Percentiles rank a stretch among this genome's conserved stretches.
Conservation (phyloP, 106 monocot species). For the Dioscorea zingiberensis region DNA sequence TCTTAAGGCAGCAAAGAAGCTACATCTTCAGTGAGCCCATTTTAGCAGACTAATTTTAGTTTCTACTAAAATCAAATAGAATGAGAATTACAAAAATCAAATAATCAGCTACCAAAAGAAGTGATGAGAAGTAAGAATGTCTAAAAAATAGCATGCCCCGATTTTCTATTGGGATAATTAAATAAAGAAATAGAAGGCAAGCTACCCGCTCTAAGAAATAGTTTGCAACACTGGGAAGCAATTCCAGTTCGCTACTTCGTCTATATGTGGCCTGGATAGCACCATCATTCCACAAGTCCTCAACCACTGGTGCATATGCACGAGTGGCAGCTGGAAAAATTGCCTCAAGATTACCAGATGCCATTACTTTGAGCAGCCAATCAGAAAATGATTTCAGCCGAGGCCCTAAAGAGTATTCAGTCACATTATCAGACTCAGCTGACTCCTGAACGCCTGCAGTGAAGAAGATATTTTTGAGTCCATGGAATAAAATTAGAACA, state of each 20-base stretch:
- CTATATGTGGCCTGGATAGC: conserved; percentile 81
- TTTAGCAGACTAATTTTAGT: no score
- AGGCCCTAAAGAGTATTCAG: conserved; percentile 52
- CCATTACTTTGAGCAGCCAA: conserved; percentile 65
- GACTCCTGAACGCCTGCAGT: conserved; percentile 21
- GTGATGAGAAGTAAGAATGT: no score
- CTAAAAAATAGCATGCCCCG: no score
- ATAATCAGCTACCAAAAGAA: no score
- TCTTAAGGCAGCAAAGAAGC: no score
- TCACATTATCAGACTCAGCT: conserved; percentile 17
- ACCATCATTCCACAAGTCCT: conserved; percentile 84
- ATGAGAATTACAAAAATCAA: no score
- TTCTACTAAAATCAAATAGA: no score
- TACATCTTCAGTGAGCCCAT: no score
- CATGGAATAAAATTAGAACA: no score
- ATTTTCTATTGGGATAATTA: no score
- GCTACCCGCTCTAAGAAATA: conserved; percentile 81
- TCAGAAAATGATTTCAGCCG: conserved; percentile 68
- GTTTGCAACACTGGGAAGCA: conserved; percentile 54
- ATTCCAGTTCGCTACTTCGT: conserved; percentile 49
- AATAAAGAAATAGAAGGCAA: not conserved
- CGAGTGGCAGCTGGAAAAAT: conserved; percentile 82
- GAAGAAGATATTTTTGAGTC: not conserved
- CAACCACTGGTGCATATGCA: conserved; percentile 71
- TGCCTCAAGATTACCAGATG: conserved; percentile 61